Percentiles rank a stretch among this genome's conserved stretches.
These are phyloP conservation scores for Backusella circina DNA, from an alignment of 192 early-diverging fungal genomes.

Conservation along the genomic window DNA sequence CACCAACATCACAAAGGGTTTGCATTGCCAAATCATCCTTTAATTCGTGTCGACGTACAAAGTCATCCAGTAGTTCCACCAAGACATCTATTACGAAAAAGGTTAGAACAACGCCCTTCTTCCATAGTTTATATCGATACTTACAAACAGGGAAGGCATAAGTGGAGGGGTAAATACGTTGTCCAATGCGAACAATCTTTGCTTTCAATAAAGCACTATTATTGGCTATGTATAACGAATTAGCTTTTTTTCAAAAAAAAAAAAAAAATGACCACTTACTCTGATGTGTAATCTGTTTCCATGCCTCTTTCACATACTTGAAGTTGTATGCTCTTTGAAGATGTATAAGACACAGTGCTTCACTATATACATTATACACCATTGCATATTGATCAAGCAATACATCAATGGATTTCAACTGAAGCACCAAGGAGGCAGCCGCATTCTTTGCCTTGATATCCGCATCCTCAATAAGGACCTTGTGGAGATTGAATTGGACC, in stretches of 20 bases:
- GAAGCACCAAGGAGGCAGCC: not conserved
- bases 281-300: not conserved
- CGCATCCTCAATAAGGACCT: not conserved
- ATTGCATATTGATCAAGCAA: not conserved
- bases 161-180: not conserved
- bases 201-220: not conserved
- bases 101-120: not conserved
- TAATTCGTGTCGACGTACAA: not conserved
- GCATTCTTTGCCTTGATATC: not conserved
- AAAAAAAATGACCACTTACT: not conserved
- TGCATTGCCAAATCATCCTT: not conserved
- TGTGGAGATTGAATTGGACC: not conserved
- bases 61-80: not conserved
- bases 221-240: no score
- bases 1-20: not conserved
- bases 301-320: not conserved
- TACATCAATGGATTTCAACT: not conserved
- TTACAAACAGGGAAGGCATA: conserved; percentile 8
- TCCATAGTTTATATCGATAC: not conserved
- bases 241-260: not conserved
- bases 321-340: not conserved
- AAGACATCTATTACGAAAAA: not conserved
- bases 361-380: not conserved
- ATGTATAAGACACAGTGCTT: not conserved
- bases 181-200: not conserved